Evolutionary conservation across 345 rosid genomes (phyloP), one percentile per base, ranked within the genome.

Genomic region (Firmiana major): DNA sequence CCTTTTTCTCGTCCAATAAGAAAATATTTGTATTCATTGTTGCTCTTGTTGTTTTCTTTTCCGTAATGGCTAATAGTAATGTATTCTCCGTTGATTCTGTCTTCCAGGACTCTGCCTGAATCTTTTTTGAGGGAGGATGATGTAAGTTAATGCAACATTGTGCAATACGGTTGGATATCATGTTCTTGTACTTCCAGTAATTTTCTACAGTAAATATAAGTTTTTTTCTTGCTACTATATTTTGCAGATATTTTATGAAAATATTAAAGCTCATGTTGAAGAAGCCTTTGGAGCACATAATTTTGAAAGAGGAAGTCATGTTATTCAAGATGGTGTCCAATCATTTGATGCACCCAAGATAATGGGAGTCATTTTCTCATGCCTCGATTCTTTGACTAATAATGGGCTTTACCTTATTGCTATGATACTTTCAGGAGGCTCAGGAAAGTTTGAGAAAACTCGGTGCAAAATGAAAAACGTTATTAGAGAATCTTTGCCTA

Each of bases 71-170:
- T 51, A 71, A 71, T 51, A 3, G 24, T 68, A 9, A 49, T 71
- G 24, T 12, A 12, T 34, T 71, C 1, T 9, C 13, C 22, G 42
- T 75, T 78, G 31, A 38, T 79, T 74, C 13, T 74, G 45, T 69
- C 59, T 24, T 31, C 28, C 87, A 92, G 97, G 83, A 84, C 60
- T 63, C 60, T 92, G 84, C 87, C 93, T 6, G 97, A 94, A 78
- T 88, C 92, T 19, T 51, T 90, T 76, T 89, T 91, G 40, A 87
- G 98, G 81, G 94, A 88, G 76, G 97, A 94, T 78, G 98, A 92
- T 82, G 98, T 92, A 87, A 84, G 91, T 90, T 79, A 22, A 64
- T 75, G 74, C 58, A 36, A 19, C 62, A 71, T 51, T 71, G 26
- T 51, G 22, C 0, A 6, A 31, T 46, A 46, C 2, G 0, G 16